Percentiles rank a stretch among this genome's conserved stretches.
Conservation (phyloP, 108 stramenopile species). For the Stephanodiscus minutulus region DNA sequence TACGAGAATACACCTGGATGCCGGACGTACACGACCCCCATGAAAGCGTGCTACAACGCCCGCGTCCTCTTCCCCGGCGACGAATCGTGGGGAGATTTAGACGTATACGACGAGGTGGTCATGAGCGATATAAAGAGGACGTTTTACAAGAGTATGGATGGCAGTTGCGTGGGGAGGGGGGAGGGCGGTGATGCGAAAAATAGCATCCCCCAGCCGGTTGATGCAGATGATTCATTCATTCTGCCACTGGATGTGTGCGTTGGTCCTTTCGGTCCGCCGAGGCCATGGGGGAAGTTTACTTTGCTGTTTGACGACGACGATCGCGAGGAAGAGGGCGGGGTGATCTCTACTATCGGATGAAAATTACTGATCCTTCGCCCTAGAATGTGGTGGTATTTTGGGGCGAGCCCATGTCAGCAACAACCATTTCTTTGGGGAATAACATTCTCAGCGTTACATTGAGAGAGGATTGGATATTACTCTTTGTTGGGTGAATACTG, state of each 20-base stretch:
- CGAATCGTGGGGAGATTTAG: conserved; percentile 45
- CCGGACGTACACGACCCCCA: conserved; percentile 41
- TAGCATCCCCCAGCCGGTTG: too few relatives aligned
- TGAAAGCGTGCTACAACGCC: conserved; percentile 52
- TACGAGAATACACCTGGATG: conserved; percentile 25
- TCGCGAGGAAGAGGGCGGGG: background rate
- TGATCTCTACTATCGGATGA: background rate
- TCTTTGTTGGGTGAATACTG: too few relatives aligned
- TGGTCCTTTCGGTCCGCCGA: conserved; percentile 51
- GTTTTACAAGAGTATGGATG: conserved; percentile 41
- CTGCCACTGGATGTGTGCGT: conserved; percentile 47
- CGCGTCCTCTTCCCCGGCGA: conserved; percentile 46
- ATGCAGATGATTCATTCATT: conserved; percentile 41
- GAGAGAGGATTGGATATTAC: too few relatives aligned
- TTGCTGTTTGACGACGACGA: conserved; percentile 11
- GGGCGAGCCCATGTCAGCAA: background rate
- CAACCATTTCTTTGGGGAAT: too few relatives aligned
- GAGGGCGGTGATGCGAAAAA: background rate
- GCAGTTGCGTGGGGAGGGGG: conserved; percentile 24
- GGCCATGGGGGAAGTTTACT: conserved; percentile 57
- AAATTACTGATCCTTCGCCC: background rate
- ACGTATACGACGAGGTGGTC: conserved; percentile 37
- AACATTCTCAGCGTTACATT: too few relatives aligned
- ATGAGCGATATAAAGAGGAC: conserved; percentile 33
- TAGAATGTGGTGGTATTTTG: background rate